Evolutionary conservation across 2,329 filamentous ascomycete species (phyloP), one percentile per base, ranked within the genome.

Genomic region (Penicillium brevicompactum): DNA sequence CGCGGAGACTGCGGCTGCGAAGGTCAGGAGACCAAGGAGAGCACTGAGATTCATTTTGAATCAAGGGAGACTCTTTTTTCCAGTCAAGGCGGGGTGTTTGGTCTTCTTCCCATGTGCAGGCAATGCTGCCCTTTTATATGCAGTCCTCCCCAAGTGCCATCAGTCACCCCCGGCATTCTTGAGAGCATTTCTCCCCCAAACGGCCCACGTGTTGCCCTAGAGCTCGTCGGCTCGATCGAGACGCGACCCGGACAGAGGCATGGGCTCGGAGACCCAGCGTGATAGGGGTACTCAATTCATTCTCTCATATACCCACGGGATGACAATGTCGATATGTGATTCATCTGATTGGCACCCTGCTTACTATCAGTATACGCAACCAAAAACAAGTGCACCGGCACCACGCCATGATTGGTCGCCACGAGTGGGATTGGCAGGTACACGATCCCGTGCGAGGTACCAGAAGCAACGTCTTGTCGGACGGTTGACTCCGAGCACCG

Each of bases 1-100:
- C 27, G 57, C 62, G 11, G 59, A 47, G 37, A 53, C 57, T 27
- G 63, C 62, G 1, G 58, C 62, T 9, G 64, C 63, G 43, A 70
- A 65, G 56, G 60, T 56, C 56, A 70, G 40, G 1, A 68, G 55
- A 18, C 64, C 66, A 22, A 69, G 16, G 32, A 68, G 52, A 38
- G 62, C 58, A 46, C 57, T 62, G 46, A 56, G 49, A 52, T 68
- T 53, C 67, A 69, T 67, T 11, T 41, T 40, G 45, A 48, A 30
- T 44, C 24, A 46, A 51, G 18, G 11, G 7, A 32, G 9, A 6
- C n/a, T n/a, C 27, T 9, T n/a, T 4, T 51, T 2, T 22, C n/a
- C n/a, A 37, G 13, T 13, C 7, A 40, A 18, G 14, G 21, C 6
- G 22, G n/a, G n/a, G 9, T 40, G 32, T 10, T 54, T 51, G 21